These are phyloP conservation scores for Oropetium thomaeum DNA, from an alignment of 176 grass and related monocot species.

Conservation along the genomic window DNA sequence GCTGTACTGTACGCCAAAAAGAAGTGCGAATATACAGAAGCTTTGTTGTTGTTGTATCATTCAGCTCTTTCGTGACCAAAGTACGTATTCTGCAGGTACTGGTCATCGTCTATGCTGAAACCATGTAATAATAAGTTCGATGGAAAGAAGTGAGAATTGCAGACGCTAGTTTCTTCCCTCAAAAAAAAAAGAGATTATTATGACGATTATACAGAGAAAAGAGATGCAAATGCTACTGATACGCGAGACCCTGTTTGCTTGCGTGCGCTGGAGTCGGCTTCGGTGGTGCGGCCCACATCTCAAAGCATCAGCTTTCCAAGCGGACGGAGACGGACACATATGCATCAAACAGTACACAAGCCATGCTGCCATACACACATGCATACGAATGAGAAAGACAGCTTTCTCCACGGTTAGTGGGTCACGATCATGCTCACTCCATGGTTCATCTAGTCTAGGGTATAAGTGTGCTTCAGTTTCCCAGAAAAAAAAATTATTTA, in stretches of 20 bases:
- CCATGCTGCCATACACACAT: not conserved
- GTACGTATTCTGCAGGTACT: not conserved
- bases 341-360: not conserved
- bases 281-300: not conserved
- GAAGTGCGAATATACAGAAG: not conserved
- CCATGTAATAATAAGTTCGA: too few species aligned
- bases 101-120: too few species aligned
- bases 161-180: too few species aligned
- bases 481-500: too few species aligned
- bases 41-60: not conserved
- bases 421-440: too few species aligned
- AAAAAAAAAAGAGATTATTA: too few species aligned
- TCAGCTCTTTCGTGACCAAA: not conserved
- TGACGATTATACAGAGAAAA: too few species aligned
- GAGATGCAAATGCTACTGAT: not conserved
- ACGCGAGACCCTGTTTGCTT: not conserved
- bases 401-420: too few species aligned
- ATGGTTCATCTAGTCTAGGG: too few species aligned
- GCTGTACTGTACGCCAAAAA: not conserved
- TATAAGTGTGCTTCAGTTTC: too few species aligned
- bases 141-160: too few species aligned
- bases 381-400: not conserved
- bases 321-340: not conserved
- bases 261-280: not conserved
- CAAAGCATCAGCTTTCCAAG: not conserved